Base-by-base conservation (phyloP, 129 eudicot genomes). In the Sambucus nigra region DNA sequence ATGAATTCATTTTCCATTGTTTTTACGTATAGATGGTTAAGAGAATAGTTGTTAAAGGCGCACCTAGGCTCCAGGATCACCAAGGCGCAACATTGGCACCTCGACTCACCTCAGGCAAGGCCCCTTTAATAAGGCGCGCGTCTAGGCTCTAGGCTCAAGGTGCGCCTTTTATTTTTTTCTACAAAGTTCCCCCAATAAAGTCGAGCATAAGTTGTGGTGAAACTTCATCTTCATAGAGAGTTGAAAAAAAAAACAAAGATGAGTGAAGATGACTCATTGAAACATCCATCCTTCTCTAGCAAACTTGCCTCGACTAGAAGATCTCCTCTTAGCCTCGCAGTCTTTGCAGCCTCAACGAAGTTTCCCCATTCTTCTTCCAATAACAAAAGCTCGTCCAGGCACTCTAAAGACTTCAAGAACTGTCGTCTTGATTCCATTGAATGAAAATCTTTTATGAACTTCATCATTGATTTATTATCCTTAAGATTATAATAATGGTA, bases 331-430 rank as follows among this genome's bases (percentile, higher is more conserved):
- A 61, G 42, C 40, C 69, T 77, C 0, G 85, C 94, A 24, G 83
- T 68, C 57, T 72, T 83, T 0, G 80, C 88, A 63, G 96, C 96
- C 35, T 65, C 78, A 20, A 60, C 26, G 42, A 76, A 82, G 60
- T 80, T 63, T 20, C 88, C 83, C 0, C 79, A 58, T 64, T 87
- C 94, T 71, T 73, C 83, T 65, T 87, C 96, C 61, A 87, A 51
- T 61, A 58, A 3, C 64, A 79, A 12, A 46, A 87, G 88, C 72
- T 79, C 86, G 33, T 80, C 79, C 8, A 87, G 72, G 62, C 86
- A 69, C 23, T 62, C 76, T 18, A 47, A 7, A 0, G 75, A 68
- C 17, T 38, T 82, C 51, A 87, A 70, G 70, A 82, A 82, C 10
- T 11, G 53, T 4, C 94, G 96, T 42, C 35, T 71, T 5, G 71